Base-by-base conservation (phyloP, 2,329 filamentous ascomycete species). In the Drechslerella stenobrocha region DNA sequence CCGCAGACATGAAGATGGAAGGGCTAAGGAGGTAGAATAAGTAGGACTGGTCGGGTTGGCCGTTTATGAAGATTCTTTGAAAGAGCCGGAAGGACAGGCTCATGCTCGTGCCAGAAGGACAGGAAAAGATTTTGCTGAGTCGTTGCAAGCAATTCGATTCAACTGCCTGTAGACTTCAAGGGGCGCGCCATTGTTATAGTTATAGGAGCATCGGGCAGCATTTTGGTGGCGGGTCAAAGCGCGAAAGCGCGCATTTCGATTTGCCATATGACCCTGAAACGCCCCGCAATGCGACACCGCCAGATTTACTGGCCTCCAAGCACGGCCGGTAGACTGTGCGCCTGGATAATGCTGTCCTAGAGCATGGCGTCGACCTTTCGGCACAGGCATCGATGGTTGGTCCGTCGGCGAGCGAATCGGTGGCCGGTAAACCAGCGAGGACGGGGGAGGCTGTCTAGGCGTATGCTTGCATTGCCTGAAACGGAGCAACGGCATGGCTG, bases 401-500 rank as follows among this genome's bases (percentile, higher is more conserved):
- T 13, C 15, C 18, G 3, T 20, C 37, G 9, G 37, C 9, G 7
- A 42, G 15, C 37, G 37, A 42, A 42, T 42, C n/a, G 37, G 18
- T 42, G 37, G 37, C 15, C 37, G 37, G 37, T 42, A 20, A 18
- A 18, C 37, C 8, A 7, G 18, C 37, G 8, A 20, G 13, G 37
- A 42, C n/a, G n/a, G 18, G 13, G 37, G 37, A 15, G 37, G 18
- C 37, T 18, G 37, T n/a, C 7, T n/a, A 18, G n/a, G 4, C 3
- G 37, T 7, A n/a, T 18, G 15, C 37, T 20, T 59, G 53, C 53
- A 67, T 58, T 40, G 26, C 24, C 50, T 56, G 63, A 67, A 67
- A 67, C 63, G 11, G 18, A 30, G 50, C 24, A 52, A 60, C 42
- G 53, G 63, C 63, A 67, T 44, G 63, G 63, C 63, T 67, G 60